phyloP scores from a whole-genome alignment of 345 rosid species.

The Pistacia vera region DNA sequence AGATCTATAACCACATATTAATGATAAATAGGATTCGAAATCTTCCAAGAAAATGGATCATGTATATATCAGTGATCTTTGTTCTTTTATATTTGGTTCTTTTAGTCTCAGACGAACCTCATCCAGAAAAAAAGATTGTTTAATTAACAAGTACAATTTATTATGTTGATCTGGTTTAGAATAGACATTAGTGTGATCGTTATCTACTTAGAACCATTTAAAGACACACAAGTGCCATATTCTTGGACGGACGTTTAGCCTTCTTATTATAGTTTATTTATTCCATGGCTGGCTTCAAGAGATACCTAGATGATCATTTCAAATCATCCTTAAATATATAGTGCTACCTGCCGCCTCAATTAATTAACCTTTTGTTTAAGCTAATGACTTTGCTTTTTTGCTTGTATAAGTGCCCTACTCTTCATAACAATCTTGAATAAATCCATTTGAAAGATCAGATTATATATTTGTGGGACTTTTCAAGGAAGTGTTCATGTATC shows the following conservation, averaged over 20 bases:
- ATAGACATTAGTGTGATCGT: not conserved
- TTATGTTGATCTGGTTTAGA: not conserved
- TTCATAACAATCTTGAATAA: not conserved
- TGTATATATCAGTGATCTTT: not conserved
- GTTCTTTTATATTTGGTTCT: no score
- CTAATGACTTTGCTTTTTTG: not conserved
- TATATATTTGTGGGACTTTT: not conserved
- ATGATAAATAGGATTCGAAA: no score
- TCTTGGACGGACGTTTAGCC: not conserved
- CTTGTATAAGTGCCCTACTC: not conserved
- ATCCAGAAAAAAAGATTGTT: not conserved
- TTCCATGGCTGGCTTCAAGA: no score
- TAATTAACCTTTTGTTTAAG: no score
- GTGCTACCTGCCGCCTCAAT: no score
- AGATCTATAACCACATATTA: not conserved
- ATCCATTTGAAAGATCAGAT: not conserved
- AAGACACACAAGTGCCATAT: not conserved
- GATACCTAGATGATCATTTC: no score
- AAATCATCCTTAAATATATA: no score
- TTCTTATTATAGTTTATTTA: no score
- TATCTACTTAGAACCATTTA: constrained; percentile 4
- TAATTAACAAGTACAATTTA: not conserved
- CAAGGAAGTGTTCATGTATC: not conserved
- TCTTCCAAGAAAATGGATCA: not conserved
- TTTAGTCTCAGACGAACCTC: not conserved